Conservation (phyloP, 2,329 filamentous ascomycete genomes). For the Talaromyces rugulosus region DNA sequence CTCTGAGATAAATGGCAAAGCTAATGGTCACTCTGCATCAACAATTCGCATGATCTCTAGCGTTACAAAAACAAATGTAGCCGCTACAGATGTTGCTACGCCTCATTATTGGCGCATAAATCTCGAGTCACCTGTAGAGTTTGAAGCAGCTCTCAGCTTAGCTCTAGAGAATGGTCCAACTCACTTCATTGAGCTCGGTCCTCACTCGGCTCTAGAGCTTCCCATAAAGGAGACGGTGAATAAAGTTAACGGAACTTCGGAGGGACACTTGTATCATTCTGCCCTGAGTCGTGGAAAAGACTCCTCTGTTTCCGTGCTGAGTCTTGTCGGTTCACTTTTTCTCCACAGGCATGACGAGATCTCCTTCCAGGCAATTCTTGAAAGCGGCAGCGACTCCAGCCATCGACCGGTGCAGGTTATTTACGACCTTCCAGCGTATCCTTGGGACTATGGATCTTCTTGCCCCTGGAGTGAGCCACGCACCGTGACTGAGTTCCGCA, state of each 20-base stretch:
- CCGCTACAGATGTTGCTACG: not conserved
- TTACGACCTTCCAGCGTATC: slow-evolving; percentile 13
- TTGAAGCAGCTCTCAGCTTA: slow-evolving; percentile 11
- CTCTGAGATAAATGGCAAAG: not conserved
- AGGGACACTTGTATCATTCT: slow-evolving; percentile 11
- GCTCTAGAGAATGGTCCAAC: too few species aligned
- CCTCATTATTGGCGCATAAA: not conserved
- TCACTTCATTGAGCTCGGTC: slow-evolving; percentile 25
- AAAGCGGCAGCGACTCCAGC: not conserved
- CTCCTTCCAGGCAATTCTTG: slow-evolving; percentile 19
- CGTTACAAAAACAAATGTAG: slow-evolving; percentile 17
- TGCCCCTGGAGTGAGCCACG: slow-evolving; percentile 13
- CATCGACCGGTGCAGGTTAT: not conserved
- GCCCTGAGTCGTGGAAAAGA: slow-evolving; percentile 29
- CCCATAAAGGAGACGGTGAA: slow-evolving; percentile 21
- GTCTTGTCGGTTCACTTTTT: slow-evolving; percentile 17
- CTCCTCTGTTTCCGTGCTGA: slow-evolving; percentile 16
- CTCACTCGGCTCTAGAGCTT: slow-evolving; percentile 24
- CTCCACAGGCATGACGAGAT: slow-evolving; percentile 18
- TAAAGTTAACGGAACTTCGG: not conserved
- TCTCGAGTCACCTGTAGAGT: not conserved
- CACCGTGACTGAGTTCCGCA: slow-evolving; percentile 10
- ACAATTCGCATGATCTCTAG: not conserved
- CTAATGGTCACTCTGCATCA: not conserved
- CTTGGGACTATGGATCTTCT: slow-evolving; percentile 11